Base-by-base conservation (phyloP, 1,284 basidiomycete species). In the Sanghuangporus sanghuang region DNA sequence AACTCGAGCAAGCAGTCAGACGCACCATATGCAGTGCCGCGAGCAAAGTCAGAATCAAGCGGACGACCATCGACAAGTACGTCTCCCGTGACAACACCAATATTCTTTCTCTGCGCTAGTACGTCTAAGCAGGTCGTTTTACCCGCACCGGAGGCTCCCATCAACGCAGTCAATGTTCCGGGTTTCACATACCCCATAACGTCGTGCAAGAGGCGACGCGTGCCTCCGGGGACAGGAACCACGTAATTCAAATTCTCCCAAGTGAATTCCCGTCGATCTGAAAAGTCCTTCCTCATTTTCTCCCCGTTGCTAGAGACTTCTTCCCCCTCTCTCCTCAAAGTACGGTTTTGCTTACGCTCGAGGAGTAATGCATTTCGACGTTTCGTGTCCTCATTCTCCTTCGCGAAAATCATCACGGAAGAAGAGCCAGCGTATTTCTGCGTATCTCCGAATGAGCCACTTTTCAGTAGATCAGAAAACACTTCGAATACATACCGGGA, bases 161-260 rank as follows among this genome's bases (percentile, higher is more conserved):
- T 89, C 27, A 90, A 78, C 36, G 84, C 89, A 1, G 87, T 90
- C 69, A 96, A 76, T 18, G 88, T 92, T 11, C 91, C 92, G n/a
- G 93, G 93, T 68, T 88, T 89, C 64, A 95, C 92, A 75, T 89
- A 96, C 0, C 95, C 95, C 69, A 83, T 86, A n/a, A 96, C 89
- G 70, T 94, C 86, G 71, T 95, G 86, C 57, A 96, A 80, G 44
- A 96, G 80, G 58, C 88, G 81, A 18, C 81, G 82, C 3, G 79
- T 79, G 52, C 93, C 88, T 27, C 84, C 86, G 48, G 89, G 83
- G 36, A 90, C 84, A 6, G 86, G 87, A 32, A 95, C 88, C 68
- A 85, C 79, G 69, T 93, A 93, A 70, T 87, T 87, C 64, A 91
- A 73, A 12, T 76, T 74, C 70, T 89, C 85, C 88, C 88, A 91